Base-by-base conservation (phyloP, 2,329 filamentous ascomycete species). In the Hymenoscyphus albidus region DNA sequence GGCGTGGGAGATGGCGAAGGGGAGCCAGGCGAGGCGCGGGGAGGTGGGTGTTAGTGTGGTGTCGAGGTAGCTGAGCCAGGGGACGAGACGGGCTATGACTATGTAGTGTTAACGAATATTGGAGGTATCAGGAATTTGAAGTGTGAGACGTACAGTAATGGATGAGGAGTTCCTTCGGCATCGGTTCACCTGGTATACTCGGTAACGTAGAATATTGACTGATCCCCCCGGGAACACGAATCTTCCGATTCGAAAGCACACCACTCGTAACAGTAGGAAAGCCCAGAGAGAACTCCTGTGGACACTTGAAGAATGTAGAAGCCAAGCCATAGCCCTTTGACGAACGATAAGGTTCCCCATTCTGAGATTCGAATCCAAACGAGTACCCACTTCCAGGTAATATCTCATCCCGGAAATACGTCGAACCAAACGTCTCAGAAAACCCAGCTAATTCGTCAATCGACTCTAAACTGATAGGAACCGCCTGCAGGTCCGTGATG, bases 41-140 rank as follows among this genome's bases (percentile, higher is more conserved):
- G 54, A 31, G 27, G 18, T 3, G 14, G 39, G 51, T n/a, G 27
- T 44, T 18, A 62, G 51, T 22, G 39, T 51, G 55, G 58, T 35
- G 55, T 62, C 61, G 13, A 62, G 61, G 40, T 62, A 58, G 55
- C 35, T 58, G 14, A 62, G 54, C 61, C 61, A 62, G 18, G 61
- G 61, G 12, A 18, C 54, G 3, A 62, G 61, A 38, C 61, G 61
- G 6, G 54, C 48, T n/a, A 62, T 58, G 22, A 35, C 61, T 62
- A 7, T 2, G 27, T 27, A 27, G 27, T 42, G 39, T 12, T 12
- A 12, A 3, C 4, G 31, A n/a, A 18, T 57, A 7, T 40, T 27
- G 42, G 35, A 9, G 35, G 18, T 12, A 32, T 12, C 13, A 12
- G 35, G 3, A 5, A 27, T 13, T 4, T 31, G 14, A 51, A 31